These are phyloP conservation scores for Mortierella sp. DNA, from an alignment of 371 early-diverging fungal genomes.

Conservation along the genomic window DNA sequence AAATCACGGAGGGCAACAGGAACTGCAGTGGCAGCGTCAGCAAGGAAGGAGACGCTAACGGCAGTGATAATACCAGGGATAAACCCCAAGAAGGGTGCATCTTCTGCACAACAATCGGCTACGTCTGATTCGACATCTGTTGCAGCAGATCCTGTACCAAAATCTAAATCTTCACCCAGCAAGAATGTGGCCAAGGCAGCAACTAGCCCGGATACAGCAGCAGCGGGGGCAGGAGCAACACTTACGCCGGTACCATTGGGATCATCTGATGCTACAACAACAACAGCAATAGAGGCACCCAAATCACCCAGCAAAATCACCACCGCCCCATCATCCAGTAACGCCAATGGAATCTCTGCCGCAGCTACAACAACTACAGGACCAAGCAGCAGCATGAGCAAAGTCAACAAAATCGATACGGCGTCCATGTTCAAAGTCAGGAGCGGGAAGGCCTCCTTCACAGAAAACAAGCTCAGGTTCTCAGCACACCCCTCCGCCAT, in stretches of 20 bases:
- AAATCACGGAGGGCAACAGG: not conserved
- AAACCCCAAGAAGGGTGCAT: not conserved
- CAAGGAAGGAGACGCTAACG: not conserved
- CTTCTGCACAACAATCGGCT: not conserved
- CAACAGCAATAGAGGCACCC: slow-evolving; percentile 16
- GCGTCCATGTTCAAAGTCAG: slow-evolving; percentile 54
- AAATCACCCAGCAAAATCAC: slow-evolving; percentile 20
- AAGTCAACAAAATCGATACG: slow-evolving; percentile 46
- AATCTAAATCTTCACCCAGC: not conserved
- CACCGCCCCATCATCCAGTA: not conserved
- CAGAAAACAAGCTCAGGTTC: slow-evolving; percentile 52
- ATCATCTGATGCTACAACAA: not conserved
- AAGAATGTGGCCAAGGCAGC: not conserved
- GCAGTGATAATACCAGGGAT: not conserved
- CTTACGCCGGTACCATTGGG: not conserved
- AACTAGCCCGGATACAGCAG: not conserved
- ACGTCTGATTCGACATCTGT: not conserved
- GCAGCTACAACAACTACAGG: not conserved
- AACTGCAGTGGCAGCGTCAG: not conserved
- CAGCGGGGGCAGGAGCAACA: not conserved
- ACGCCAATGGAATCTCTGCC: not conserved
- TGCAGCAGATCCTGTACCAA: not conserved
- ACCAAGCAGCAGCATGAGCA: slow-evolving; percentile 20
- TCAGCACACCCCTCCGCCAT: slow-evolving; percentile 46
- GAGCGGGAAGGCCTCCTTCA: slow-evolving; percentile 49